Evolutionary conservation across 2,329 filamentous ascomycete species (phyloP).

Genomic region (Scedosporium minutisporum): DNA sequence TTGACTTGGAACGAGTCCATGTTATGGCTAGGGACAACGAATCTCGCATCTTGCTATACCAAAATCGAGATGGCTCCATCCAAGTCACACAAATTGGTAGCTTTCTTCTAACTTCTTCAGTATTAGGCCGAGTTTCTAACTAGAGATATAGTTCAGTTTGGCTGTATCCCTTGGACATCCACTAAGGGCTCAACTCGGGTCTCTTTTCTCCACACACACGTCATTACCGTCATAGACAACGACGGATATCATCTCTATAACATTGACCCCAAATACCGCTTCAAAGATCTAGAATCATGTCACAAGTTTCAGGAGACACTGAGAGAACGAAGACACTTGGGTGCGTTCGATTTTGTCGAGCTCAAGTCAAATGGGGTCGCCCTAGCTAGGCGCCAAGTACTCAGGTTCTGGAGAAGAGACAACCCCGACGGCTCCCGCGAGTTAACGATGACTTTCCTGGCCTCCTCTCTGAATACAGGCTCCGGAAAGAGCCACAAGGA

Average conservation of each 20-base stretch:
- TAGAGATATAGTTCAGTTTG: conserved; percentile 6
- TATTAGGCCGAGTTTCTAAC: not conserved
- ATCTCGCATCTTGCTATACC: conserved; percentile 6
- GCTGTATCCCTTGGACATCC: conserved; percentile 8
- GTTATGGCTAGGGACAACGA: not conserved
- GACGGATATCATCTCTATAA: conserved; percentile 8
- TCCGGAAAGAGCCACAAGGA: not conserved
- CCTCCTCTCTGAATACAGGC: not conserved
- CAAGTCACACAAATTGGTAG: conserved; percentile 8
- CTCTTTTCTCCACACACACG: conserved; percentile 8
- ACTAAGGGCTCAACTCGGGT: conserved; percentile 3
- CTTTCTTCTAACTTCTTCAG: not conserved
- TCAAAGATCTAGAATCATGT: conserved; percentile 6
- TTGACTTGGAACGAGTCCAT: not conserved
- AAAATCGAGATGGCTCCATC: conserved; percentile 1
- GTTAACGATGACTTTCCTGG: not conserved
- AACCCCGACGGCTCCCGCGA: not conserved
- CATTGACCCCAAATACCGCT: conserved; percentile 8
- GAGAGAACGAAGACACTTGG: not conserved
- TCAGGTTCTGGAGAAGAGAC: not conserved
- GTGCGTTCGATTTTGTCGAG: not conserved
- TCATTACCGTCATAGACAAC: conserved; percentile 6
- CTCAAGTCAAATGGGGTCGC: not conserved
- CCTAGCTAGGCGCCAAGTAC: not conserved
- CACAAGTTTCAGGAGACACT: conserved; percentile 12